Evolutionary conservation across 2,329 filamentous ascomycete species (phyloP), one percentile per base, ranked within the genome.

Genomic region (Fusarium sp.): DNA sequence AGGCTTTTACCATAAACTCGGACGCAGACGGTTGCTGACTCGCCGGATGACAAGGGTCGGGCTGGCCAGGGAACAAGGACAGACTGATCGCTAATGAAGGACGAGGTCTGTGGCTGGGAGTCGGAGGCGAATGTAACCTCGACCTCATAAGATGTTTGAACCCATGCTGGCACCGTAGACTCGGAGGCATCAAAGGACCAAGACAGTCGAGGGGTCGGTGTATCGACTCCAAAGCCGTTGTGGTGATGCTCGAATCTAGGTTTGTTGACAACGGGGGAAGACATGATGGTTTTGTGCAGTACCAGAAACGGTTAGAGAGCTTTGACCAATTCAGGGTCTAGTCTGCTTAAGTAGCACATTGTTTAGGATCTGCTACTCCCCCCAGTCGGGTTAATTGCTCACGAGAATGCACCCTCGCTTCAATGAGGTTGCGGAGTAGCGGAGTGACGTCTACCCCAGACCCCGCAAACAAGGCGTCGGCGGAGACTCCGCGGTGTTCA

Each of bases 1-100:
- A 41, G 9, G 18, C 18, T 23, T 23, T 41, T 41, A 7, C 48
- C 48, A 18, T 47, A 27, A 7, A 37, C 40, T 4, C 57, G 48
- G 7, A 60, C 57, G 12, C 48, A 23, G 7, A 60, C 57, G 1
- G 18, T 40, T 11, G 57, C 48, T 10, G 8, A 28, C 7, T 60
- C 57, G 31, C 48, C 39, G 7, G 57, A 60, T 16, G 27, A 16
- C 9, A 60, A 23, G 15, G 57, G 28, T 11, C 31, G 31, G 15
- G 47, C 48, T n/a, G 50, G 58, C 41, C 58, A 60, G 2, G 50
- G 50, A 3, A 60, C 58, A 12, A 60, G 50, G 9, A 54, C 50
- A 16, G 50, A 54, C 9, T 60, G 58, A 2, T 60, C 48, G 12
- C 48, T 53, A 4, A 30, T 13, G 7, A 48, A n/a, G 15, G 30